Base-by-base conservation (phyloP, 176 grass and related monocot genomes). In the Phragmites australis region DNA sequence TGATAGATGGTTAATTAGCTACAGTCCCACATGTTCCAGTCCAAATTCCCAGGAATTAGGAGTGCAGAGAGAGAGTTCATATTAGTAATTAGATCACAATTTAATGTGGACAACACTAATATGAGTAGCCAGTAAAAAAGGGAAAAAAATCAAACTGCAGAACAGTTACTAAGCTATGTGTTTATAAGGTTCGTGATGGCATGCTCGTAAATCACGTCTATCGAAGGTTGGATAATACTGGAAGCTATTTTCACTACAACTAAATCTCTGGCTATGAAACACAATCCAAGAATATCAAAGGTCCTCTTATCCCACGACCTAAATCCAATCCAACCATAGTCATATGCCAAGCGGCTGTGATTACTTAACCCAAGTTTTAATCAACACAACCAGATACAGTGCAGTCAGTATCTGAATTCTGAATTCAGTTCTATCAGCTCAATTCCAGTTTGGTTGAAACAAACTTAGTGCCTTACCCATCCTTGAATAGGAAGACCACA, bases 401-500 rank as follows among this genome's bases (percentile, higher is more conserved):
- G 17, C n/a, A 66, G 66, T 32, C 17, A 26, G 21, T 39, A 25
- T 40, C 13, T 65, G 13, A 54, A 73, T 47, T 40, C 13, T 65
- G 13, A 54, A 73, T 47, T 37, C 2, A 83, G 23, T 68, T 65
- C 15, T 69, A 60, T 42, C 18, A 23, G 27, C 17, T 48, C n/a
- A 52, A 63, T 41, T 29, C 32, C 9, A 51, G 32, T 49, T n/a
- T n/a, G n/a, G n/a, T n/a, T n/a, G n/a, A n/a, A n/a, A n/a, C n/a
- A n/a, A n/a, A n/a, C 34, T 37, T 37, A 37, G 34, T 15, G 16
- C 47, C 68, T 74, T 91, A 96, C 97, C 90, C 90, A 9, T 99
- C 97, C 70, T 99, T 99, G 82, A 86, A 99, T 86, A 99, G 97
- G 54, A 99, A 89, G 72, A 99, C 97, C 26, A 93, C 88, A 68